Percentiles rank a stretch among this genome's conserved stretches.
Evolutionary conservation across 2,329 filamentous ascomycete genomes (phyloP).

Genomic region (Colletotrichum australisinense): DNA sequence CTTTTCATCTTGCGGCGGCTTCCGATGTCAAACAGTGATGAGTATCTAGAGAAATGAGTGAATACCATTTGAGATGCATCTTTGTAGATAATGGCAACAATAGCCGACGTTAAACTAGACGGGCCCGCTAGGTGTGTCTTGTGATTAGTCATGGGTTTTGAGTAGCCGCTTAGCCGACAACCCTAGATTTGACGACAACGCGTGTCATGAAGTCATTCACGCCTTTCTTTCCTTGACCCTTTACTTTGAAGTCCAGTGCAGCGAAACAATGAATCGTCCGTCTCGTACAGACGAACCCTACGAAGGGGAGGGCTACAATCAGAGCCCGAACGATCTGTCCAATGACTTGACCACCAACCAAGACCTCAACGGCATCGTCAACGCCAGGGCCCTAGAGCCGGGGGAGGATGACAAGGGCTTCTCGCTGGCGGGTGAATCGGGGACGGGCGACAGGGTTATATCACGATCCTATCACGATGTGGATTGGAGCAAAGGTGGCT

Average conservation of each 20-base stretch:
- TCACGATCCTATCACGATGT: neutral
- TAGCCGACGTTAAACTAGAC: neutral
- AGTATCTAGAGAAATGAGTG: neutral
- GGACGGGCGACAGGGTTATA: conserved; percentile 7
- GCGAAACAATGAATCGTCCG: conserved; percentile 35
- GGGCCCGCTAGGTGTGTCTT: neutral
- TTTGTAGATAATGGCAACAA: neutral
- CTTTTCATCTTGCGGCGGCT: neutral
- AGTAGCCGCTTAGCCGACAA: conserved; percentile 5
- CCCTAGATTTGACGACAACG: neutral
- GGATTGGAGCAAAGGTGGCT: neutral
- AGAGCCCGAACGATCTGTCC: conserved; percentile 58
- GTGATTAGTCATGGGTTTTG: conserved; percentile 6
- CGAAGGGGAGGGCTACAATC: conserved; percentile 52
- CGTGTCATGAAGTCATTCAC: neutral
- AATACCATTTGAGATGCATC: neutral
- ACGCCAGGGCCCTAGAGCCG: conserved; percentile 35
- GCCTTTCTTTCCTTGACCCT: neutral
- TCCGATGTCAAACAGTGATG: neutral
- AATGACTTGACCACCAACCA: conserved; percentile 59
- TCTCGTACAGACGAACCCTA: conserved; percentile 37
- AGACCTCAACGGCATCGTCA: conserved; percentile 57
- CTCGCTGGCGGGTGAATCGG: neutral
- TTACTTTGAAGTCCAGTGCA: too few relatives aligned
- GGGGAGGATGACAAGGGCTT: neutral